Percentiles rank a stretch among this genome's conserved stretches.
Conservation (phyloP, 305 asterid genomes). For the Stenogyne calaminthoides region DNA sequence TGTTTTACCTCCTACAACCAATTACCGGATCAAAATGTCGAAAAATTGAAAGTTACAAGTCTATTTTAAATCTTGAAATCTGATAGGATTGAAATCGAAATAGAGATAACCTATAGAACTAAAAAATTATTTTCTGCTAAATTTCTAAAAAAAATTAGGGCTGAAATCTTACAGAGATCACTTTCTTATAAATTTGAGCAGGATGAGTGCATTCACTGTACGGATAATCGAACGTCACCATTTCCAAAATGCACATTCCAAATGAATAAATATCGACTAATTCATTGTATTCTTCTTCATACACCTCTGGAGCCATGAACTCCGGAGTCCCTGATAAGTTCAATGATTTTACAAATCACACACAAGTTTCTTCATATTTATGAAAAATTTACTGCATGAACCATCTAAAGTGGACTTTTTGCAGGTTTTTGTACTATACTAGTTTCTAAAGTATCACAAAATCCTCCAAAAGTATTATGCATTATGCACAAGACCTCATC, state of each 20-base stretch:
- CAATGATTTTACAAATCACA: neutral
- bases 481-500: too few species aligned
- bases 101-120: neutral
- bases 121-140: neutral
- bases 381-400: too few species aligned
- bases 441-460: too few species aligned
- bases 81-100: too few species aligned
- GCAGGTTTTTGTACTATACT: too few species aligned
- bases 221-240: conserved; percentile 80
- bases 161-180: conserved; percentile 56
- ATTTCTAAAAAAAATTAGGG: neutral
- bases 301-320: conserved; percentile 89
- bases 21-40: neutral
- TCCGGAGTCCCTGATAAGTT: conserved; percentile 63
- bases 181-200: conserved; percentile 84
- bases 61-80: too few species aligned
- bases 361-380: neutral
- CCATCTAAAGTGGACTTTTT: too few species aligned
- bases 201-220: conserved; percentile 81
- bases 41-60: neutral
- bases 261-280: conserved; percentile 75
- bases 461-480: too few species aligned
- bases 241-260: conserved; percentile 84
- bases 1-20: neutral
- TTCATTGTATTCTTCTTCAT: conserved; percentile 80